Base-by-base conservation (phyloP, 2,329 filamentous ascomycete species). In the Penicillium sp. region DNA sequence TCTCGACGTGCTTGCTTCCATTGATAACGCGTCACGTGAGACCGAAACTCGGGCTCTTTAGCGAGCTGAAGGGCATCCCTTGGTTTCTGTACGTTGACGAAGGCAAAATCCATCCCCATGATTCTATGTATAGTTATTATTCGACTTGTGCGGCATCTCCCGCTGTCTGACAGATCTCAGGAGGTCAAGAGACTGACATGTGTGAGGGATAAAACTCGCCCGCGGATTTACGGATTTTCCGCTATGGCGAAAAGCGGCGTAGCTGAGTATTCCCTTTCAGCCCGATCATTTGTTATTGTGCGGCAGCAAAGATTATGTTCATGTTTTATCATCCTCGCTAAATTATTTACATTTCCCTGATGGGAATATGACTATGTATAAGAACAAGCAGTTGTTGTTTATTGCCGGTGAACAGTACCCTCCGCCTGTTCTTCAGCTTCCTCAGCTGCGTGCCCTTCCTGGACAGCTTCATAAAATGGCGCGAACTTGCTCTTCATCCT, bases 391-490 rank as follows among this genome's bases (percentile, higher is more conserved):
- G 31, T 22, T 14, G 35, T 18, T 20, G 48, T 29, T 46, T n/a
- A 29, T 13, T 31, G 22, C 20, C 2, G 26, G 20, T 35, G 16
- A 8, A 55, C 50, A 26, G 20, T 45, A 34, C 50, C 58, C 24
- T 55, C 56, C 8, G 24, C 31, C 13, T 44, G 34, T 10, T 18
- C 49, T 1, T 62, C 62, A 5, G 31, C 39, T 7, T 46, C 34
- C 26, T 71, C 64, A 26, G 58, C 62, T 4, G 71, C 75, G 5
- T 70, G 72, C 2, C 76, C 73, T 35, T 78, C 81, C 58, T 68
- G 80, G 42, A 75, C 80, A 58, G 81, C 81, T 55, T 73, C 79
- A 32, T 65, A 65, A 35, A 79, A 82, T 62, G 68, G 77, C 63
- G 51, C 53, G 35, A 64, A 67, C 44, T 65, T 59, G 40, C 57